Percentiles rank a stretch among this genome's conserved stretches.
These are phyloP conservation scores for Candolleomyces aberdarensis DNA, from an alignment of 768 basidiomycete genomes.

Conservation along the genomic window DNA sequence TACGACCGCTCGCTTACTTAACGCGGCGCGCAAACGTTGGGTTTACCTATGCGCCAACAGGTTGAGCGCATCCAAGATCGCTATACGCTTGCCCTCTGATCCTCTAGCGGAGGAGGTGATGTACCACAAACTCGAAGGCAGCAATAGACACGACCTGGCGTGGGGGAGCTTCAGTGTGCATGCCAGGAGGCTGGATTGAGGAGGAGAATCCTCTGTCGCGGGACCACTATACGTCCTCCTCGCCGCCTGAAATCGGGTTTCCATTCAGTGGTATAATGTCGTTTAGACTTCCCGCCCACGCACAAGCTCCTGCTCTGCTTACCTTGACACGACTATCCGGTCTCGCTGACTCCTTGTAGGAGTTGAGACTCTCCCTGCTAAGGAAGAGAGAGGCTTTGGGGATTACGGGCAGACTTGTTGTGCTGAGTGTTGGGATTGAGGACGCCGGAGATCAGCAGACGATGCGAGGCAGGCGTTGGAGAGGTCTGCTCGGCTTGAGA, in stretches of 20 bases:
- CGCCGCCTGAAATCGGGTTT: constrained; percentile 52
- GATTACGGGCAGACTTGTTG: constrained; percentile 74
- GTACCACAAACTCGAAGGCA: constrained; percentile 73
- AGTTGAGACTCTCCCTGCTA: constrained; percentile 85
- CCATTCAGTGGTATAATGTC: constrained; percentile 91
- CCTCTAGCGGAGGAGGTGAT: constrained; percentile 75
- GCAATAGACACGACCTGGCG: constrained; percentile 57
- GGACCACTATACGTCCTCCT: constrained; percentile 16
- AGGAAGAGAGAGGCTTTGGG: constrained; percentile 65
- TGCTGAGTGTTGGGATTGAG: constrained; percentile 87
- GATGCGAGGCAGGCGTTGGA: no score
- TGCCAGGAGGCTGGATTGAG: constrained; percentile 62
- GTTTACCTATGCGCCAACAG: constrained; percentile 87
- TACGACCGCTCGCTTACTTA: constrained; percentile 90
- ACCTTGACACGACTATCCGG: constrained; percentile 63
- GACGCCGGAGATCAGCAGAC: constrained; percentile 33
- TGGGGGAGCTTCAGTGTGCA: constrained; percentile 61
- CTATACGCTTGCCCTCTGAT: constrained; percentile 50
- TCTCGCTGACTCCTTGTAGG: constrained; percentile 91
- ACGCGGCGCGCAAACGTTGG: constrained; percentile 88
- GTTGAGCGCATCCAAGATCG: constrained; percentile 73
- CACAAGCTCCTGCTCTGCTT: constrained; percentile 65
- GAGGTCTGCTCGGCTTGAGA: no score
- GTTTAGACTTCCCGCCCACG: constrained; percentile 61
- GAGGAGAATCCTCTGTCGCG: constrained; percentile 8